Percentiles rank a stretch among this genome's conserved stretches.
Conservation (phyloP, 768 basidiomycete genomes). For the Clitopilus passeckerianus region DNA sequence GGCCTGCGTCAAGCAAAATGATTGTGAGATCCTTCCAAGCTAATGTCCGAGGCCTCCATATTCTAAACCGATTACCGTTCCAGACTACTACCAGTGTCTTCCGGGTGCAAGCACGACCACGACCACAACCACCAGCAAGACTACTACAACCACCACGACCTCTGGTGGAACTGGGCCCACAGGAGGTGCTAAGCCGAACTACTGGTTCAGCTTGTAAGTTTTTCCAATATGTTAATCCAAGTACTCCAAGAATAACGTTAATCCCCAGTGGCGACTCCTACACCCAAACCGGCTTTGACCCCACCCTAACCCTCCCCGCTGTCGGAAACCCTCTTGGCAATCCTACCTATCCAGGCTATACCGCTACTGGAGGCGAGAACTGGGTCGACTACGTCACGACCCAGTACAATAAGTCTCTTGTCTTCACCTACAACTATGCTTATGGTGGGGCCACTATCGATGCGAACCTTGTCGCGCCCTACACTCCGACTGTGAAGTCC, state of each 20-base stretch:
- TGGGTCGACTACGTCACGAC: slow-evolving; percentile 55
- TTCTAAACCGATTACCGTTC: no score
- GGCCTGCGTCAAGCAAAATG: slow-evolving; percentile 19
- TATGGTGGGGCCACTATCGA: slow-evolving; percentile 66
- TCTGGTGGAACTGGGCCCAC: slow-evolving; percentile 14
- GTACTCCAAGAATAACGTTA: neutral
- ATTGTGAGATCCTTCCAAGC: slow-evolving; percentile 14
- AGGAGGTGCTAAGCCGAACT: slow-evolving; percentile 25
- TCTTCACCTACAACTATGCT: slow-evolving; percentile 63
- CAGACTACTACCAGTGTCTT: slow-evolving; percentile 38
- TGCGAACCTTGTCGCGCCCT: slow-evolving; percentile 49
- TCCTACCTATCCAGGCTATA: slow-evolving; percentile 49
- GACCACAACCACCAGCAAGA: neutral
- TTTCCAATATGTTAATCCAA: neutral
- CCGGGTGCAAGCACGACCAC: slow-evolving; percentile 14
- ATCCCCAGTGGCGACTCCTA: slow-evolving; percentile 51
- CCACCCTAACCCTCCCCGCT: slow-evolving; percentile 33
- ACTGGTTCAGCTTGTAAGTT: slow-evolving; percentile 56
- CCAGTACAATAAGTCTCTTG: slow-evolving; percentile 44
- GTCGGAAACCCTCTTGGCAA: slow-evolving; percentile 48
- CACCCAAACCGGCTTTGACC: slow-evolving; percentile 49
- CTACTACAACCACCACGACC: slow-evolving; percentile 10
- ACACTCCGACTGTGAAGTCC: slow-evolving; percentile 43
- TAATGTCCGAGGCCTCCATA: no score
- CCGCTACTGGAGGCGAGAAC: slow-evolving; percentile 50